These are phyloP conservation scores for Blastobotrys parvus DNA, from an alignment of 805 yeast genomes.

Conservation along the genomic window DNA sequence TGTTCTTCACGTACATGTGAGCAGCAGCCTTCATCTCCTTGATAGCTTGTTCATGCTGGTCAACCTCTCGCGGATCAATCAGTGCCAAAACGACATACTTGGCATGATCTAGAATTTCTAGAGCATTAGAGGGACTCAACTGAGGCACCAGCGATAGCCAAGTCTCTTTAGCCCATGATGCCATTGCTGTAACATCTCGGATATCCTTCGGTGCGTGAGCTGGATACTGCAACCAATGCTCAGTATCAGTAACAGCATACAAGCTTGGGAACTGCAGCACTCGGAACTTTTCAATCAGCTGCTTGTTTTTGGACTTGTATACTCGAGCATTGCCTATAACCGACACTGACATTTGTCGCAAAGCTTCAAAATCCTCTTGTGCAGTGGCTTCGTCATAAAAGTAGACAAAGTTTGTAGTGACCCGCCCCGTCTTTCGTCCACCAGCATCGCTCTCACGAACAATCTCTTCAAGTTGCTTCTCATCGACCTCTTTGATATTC, in stretches of 20 bases:
- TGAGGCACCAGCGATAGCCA: constrained; percentile 31
- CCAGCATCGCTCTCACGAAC: background rate
- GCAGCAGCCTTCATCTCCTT: constrained; percentile 27
- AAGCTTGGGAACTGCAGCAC: constrained; percentile 26
- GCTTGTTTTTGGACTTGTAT: constrained; percentile 22
- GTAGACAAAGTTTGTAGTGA: constrained; percentile 27
- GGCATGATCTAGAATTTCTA: constrained; percentile 22
- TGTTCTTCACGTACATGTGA: constrained; percentile 19
- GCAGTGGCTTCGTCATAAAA: constrained; percentile 32
- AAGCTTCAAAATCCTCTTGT: constrained; percentile 32
- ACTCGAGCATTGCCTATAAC: constrained; percentile 27
- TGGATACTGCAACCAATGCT: constrained; percentile 18
- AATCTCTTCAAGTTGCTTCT: constrained; percentile 10
- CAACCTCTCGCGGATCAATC: constrained; percentile 24
- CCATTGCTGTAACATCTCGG: constrained; percentile 23
- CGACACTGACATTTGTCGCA: constrained; percentile 26
- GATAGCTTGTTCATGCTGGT: constrained; percentile 17
- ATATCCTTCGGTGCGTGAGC: constrained; percentile 27
- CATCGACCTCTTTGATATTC: constrained; percentile 22
- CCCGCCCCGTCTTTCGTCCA: constrained; percentile 3
- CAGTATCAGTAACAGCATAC: constrained; percentile 22
- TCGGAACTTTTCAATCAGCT: constrained; percentile 21
- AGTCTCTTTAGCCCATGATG: constrained; percentile 26
- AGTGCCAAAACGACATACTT: constrained; percentile 26
- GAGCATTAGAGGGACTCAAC: constrained; percentile 28